Evolutionary conservation across 2,329 filamentous ascomycete species (phyloP), one percentile per base, ranked within the genome.

Genomic region (Aulographum hederae): DNA sequence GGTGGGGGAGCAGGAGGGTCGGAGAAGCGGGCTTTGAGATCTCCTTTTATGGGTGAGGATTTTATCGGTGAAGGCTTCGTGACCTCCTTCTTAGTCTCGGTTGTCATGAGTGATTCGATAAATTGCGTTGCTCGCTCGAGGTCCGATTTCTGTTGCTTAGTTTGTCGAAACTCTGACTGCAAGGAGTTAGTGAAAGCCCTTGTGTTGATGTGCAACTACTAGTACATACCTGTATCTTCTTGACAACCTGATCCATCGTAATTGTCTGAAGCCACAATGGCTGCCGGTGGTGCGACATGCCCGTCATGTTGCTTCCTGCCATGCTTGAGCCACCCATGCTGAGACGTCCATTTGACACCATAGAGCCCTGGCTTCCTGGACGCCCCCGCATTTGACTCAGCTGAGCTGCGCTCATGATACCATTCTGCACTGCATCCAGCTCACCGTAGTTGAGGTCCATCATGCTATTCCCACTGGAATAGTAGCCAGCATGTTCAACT

Each of bases 1-100:
- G 86, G 86, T 17, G 86, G 86, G 5, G 86, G 86, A 15, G 85
- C 86, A 3, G 86, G 86, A 31, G 86, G 86, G 35, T 94, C 85
- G 1, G 81, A 89, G 50, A 94, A 95, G 32, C 84, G 70, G 4
- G 79, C 70, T 44, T 89, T 86, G 26, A 74, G 61, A 46, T 93
- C 84, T 14, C 72, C 57, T 41, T 81, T 76, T 29, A 56, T 48
- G 31, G 29, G 59, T 51, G 31, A 56, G 57, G 39, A 43, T 59
- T 43, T 16, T 56, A 57, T 37, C 4, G 48, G 46, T 2, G 57
- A 57, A 13, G 55, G 47, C 40, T 64, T 69, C 8, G n/a, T n/a
- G 8, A 51, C 46, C 13, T 66, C 65, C 35, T 67, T 64, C 28
- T 55, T 56, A n/a, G 58, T 53, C n/a, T 28, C 29, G 12, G 80